Base-by-base conservation (phyloP, 1,284 basidiomycete species). In the Puccinia horiana region DNA sequence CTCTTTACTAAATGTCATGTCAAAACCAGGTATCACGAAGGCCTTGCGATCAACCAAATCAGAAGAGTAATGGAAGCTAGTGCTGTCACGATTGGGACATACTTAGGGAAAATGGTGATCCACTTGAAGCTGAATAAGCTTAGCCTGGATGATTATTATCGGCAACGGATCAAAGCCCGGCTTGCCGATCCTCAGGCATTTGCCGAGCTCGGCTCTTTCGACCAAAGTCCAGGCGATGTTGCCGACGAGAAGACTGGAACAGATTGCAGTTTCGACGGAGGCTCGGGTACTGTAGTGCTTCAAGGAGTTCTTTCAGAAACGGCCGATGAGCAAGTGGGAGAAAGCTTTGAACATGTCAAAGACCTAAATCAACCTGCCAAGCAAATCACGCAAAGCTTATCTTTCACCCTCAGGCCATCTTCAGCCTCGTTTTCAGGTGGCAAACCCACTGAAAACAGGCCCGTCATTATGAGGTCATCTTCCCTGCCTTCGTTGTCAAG, bases 91-190 rank as follows among this genome's bases (percentile, higher is more conserved):
- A 11, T 69, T n/a, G 65, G 20, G 65, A 69, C 18, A 3, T n/a
- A 26, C n/a, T 12, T 69, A 8, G 65, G 65, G 3, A 69, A 69
- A 32, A 69, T 69, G 65, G 32, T 44, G 65, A n/a, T 69, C 11
- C 65, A 69, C 35, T 29, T 69, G 20, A 69, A 69, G 26, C 40
- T 69, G 23, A 69, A 69, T 26, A 29, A 69, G 11, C 37, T 69
- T 6, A 69, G n/a, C 26, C n/a, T 69, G 65, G 65, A 69, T 44
- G 65, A 44, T n/a, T 69, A 69, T 32, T 69, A 69, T 44, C 26
- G n/a, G 2, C 2, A 44, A 29, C 16, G 42, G 18, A 47, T 69
- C 40, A 42, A 44, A 69, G 65, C 65, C n/a, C 35, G 65, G 40
- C 20, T 42, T n/a, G 29, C 58, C 29, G 3, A 35, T 26, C 58